A percentile compares a stretch with the other conserved stretches of the same genome.
Evolutionary conservation across 164 flowering plant genomes (phyloP).

Genomic region (Macadamia integrifolia): DNA sequence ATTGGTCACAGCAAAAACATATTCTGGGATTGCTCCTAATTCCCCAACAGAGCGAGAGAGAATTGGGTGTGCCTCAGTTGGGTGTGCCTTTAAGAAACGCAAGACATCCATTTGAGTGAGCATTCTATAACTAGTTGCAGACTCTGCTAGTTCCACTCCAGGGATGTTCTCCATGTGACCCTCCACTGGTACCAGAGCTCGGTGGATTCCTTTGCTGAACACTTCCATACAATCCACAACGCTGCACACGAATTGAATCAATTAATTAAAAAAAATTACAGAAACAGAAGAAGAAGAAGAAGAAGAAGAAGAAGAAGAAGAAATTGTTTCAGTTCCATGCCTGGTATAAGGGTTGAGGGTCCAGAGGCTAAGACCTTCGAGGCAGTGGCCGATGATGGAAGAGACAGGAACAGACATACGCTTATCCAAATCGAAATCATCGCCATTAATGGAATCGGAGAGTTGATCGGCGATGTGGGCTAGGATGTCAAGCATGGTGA

Average conservation of each 20-base stretch:
- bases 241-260: background rate
- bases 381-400: slow-evolving; percentile 64
- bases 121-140: slow-evolving; percentile 68
- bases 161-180: slow-evolving; percentile 40
- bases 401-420: slow-evolving; percentile 69
- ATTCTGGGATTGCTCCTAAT: slow-evolving; percentile 38
- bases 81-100: slow-evolving; percentile 41
- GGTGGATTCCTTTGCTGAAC: slow-evolving; percentile 1
- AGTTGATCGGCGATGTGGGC: slow-evolving; percentile 51
- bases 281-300: too few relatives aligned
- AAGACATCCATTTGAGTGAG: slow-evolving; percentile 84
- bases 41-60: slow-evolving; percentile 30
- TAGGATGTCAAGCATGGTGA: slow-evolving; percentile 77
- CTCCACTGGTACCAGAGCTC: slow-evolving; percentile 68
- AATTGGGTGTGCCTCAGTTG: slow-evolving; percentile 25
- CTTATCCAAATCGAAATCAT: slow-evolving; percentile 35
- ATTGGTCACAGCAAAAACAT: slow-evolving; percentile 33
- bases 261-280: too few relatives aligned
- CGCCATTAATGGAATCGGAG: background rate
- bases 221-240: background rate
- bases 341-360: slow-evolving; percentile 74
- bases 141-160: slow-evolving; percentile 51
- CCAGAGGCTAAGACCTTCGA: slow-evolving; percentile 83
- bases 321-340: slow-evolving; percentile 14
- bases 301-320: too few relatives aligned